Evolutionary conservation across 2,329 filamentous ascomycete genomes (phyloP).

Genomic region (Colletotrichum lindemuthianum): DNA sequence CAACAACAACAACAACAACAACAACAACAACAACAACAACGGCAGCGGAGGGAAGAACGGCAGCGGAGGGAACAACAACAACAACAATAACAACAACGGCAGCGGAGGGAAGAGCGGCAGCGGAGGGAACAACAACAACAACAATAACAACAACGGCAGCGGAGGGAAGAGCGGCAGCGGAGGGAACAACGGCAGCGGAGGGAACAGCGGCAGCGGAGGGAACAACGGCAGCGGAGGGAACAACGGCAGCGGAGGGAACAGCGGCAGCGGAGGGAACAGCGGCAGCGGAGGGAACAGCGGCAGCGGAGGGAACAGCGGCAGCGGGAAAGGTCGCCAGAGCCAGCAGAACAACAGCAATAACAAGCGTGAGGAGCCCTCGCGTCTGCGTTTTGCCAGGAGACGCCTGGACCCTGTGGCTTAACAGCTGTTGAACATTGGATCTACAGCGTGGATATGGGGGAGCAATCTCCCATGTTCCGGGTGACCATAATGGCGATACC

Average conservation of each 20-base stretch:
- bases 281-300: not conserved
- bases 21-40: slow-evolving; percentile 24
- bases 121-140: slow-evolving; percentile 4
- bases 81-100: not conserved
- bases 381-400: too few relatives aligned
- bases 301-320: not conserved
- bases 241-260: slow-evolving; percentile 1
- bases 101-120: not conserved
- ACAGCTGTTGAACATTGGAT: too few relatives aligned
- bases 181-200: not conserved
- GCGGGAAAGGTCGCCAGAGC: slow-evolving; percentile 10
- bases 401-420: too few relatives aligned
- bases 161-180: not conserved
- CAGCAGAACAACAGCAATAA: slow-evolving; percentile 24
- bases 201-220: not conserved
- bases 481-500: too few relatives aligned
- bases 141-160: not conserved
- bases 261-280: too few relatives aligned
- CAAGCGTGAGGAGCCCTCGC: slow-evolving; percentile 4
- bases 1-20: slow-evolving; percentile 36
- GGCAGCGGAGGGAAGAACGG: not conserved
- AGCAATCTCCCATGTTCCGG: too few relatives aligned
- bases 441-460: too few relatives aligned
- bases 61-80: too few relatives aligned
- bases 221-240: not conserved